Evolutionary conservation across 306 rosid genomes (phyloP).

Genomic region (Begonia loranthoides): DNA sequence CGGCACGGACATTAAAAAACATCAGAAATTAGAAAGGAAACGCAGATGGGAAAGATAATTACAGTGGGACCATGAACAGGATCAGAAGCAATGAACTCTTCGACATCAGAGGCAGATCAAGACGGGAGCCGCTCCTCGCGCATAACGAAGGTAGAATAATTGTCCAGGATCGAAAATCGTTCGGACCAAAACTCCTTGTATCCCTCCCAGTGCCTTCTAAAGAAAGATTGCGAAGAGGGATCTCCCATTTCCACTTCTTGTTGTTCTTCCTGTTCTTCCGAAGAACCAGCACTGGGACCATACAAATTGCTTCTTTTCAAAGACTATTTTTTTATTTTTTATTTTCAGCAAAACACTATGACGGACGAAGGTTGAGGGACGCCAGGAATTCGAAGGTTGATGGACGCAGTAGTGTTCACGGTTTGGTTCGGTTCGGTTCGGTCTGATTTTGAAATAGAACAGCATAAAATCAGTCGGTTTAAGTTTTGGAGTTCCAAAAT

Average conservation of each 20-base stretch:
- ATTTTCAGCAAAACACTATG: no score
- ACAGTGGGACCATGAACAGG: conserved; percentile 70
- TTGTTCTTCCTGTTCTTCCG: neutral
- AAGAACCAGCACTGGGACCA: no score
- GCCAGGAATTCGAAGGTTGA: no score
- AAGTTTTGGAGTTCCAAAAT: no score
- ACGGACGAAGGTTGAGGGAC: no score
- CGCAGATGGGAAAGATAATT: conserved; percentile 7
- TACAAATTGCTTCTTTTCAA: no score
- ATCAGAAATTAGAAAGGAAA: neutral
- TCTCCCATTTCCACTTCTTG: conserved; percentile 27
- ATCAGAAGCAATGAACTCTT: conserved; percentile 58
- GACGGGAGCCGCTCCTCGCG: conserved; percentile 46
- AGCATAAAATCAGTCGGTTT: no score
- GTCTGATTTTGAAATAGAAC: no score
- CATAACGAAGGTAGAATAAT: conserved; percentile 36
- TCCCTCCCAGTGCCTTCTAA: conserved; percentile 34
- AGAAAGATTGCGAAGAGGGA: conserved; percentile 30
- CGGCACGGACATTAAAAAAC: no score
- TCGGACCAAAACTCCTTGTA: conserved; percentile 61
- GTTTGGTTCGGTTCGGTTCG: no score
- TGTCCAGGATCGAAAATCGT: conserved; percentile 41
- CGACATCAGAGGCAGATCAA: conserved; percentile 61
- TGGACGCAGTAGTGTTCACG: no score
- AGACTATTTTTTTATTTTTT: no score